Percentiles rank a stretch among this genome's conserved stretches.
Evolutionary conservation across 1,284 basidiomycete genomes (phyloP).

Genomic region (Neonothopanus nambi): DNA sequence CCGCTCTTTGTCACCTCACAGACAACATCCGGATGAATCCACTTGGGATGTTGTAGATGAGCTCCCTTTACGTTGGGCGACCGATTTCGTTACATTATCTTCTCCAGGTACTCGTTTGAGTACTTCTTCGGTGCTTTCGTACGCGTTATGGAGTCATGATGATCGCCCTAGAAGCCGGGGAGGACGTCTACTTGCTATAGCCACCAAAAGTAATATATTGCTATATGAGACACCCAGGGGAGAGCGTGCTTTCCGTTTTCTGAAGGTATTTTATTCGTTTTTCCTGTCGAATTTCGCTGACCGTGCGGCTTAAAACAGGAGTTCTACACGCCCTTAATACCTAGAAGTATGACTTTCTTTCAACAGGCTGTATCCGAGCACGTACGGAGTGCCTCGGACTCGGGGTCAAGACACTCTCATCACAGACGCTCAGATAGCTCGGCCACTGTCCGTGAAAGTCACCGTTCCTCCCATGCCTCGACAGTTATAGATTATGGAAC

Average conservation of each 20-base stretch:
- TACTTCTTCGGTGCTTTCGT: slow-evolving; percentile 59
- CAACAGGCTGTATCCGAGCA: slow-evolving; percentile 63
- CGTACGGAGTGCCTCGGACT: slow-evolving; percentile 47
- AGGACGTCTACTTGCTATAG: slow-evolving; percentile 72
- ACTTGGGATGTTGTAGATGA: slow-evolving; percentile 78
- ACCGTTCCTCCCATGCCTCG: slow-evolving; percentile 25
- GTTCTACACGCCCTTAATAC: slow-evolving; percentile 73
- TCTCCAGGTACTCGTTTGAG: slow-evolving; percentile 62
- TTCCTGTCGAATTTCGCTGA: neutral
- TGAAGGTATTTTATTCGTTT: slow-evolving; percentile 53
- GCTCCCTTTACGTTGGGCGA: slow-evolving; percentile 75
- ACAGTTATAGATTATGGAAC: slow-evolving; percentile 50
- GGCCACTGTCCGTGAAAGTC: slow-evolving; percentile 21
- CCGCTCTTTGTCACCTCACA: slow-evolving; percentile 24
- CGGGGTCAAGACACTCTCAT: slow-evolving; percentile 24
- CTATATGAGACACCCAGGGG: slow-evolving; percentile 79
- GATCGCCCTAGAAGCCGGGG: slow-evolving; percentile 45
- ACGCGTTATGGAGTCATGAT: slow-evolving; percentile 65
- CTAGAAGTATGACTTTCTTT: slow-evolving; percentile 65
- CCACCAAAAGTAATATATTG: slow-evolving; percentile 68
- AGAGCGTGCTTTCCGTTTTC: slow-evolving; percentile 77
- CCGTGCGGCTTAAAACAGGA: slow-evolving; percentile 48
- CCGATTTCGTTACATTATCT: slow-evolving; percentile 76
- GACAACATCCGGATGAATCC: slow-evolving; percentile 42
- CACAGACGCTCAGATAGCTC: slow-evolving; percentile 37